Conservation (phyloP, 2,329 filamentous ascomycete genomes). For the Fusarium dimerum region DNA sequence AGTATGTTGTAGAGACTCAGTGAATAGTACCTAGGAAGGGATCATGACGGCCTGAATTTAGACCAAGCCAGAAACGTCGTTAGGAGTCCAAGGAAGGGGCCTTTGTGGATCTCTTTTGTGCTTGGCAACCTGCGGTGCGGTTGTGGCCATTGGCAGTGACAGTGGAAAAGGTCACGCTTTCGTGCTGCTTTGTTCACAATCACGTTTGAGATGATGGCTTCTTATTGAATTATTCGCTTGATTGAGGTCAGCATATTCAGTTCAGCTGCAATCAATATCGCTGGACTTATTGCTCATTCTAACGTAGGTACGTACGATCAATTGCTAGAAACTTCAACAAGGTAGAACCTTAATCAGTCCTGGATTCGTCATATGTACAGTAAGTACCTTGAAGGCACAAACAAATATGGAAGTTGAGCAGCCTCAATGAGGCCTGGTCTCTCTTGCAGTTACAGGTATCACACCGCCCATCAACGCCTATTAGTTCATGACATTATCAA, state of each 20-base stretch:
- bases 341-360: neutral
- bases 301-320: neutral
- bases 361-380: neutral
- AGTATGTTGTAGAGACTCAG: neutral
- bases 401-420: too few relatives aligned
- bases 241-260: neutral
- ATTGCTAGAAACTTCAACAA: neutral
- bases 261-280: neutral
- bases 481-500: too few relatives aligned
- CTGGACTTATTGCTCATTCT: neutral
- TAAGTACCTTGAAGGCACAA: too few relatives aligned
- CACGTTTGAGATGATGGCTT: neutral
- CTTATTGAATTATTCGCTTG: neutral
- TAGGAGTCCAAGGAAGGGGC: conserved; percentile 3
- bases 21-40: neutral
- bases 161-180: neutral
- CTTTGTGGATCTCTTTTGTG: neutral
- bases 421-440: too few relatives aligned
- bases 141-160: neutral
- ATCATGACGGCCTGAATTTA: neutral
- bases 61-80: conserved; percentile 20
- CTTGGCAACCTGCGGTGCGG: neutral
- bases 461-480: too few relatives aligned
- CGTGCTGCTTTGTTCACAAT: neutral
- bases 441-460: too few relatives aligned